A percentile compares a stretch with the other conserved stretches of the same genome.
phyloP scores from a whole-genome alignment of 2,329 filamentous ascomycete genomes.

The Ascocoryne sarcoides region DNA sequence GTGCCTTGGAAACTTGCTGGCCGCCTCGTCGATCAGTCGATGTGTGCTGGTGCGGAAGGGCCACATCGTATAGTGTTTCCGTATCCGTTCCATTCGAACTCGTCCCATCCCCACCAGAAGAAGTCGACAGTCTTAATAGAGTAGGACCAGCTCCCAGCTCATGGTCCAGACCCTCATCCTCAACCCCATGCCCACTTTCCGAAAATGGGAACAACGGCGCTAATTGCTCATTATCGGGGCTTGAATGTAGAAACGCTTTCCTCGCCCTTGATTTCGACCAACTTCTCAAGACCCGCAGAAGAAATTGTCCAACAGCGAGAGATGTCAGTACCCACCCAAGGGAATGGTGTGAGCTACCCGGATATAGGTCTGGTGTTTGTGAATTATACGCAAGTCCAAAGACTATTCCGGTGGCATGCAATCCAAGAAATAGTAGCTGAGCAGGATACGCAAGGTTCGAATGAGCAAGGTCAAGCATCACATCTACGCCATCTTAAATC shows the following conservation, averaged over 20 bases:
- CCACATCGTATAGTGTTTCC: slow-evolving; percentile 41
- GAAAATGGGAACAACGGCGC: slow-evolving; percentile 59
- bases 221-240: too few relatives aligned
- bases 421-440: too few relatives aligned
- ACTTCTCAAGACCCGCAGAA: slow-evolving; percentile 36
- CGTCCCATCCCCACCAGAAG: slow-evolving; percentile 43
- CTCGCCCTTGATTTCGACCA: slow-evolving; percentile 31
- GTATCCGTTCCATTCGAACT: slow-evolving; percentile 32
- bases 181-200: too few relatives aligned
- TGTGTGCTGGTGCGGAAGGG: too few relatives aligned
- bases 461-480: too few relatives aligned
- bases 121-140: slow-evolving; percentile 54
- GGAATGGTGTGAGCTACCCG: slow-evolving; percentile 79
- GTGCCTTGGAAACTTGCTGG: slow-evolving; percentile 45
- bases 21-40: too few relatives aligned
- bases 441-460: too few relatives aligned
- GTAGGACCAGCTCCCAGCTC: slow-evolving; percentile 64
- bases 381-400: too few relatives aligned
- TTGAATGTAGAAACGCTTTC: too few relatives aligned
- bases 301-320: slow-evolving; percentile 59
- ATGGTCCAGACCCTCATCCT: too few relatives aligned
- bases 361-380: slow-evolving; percentile 77
- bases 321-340: slow-evolving; percentile 77
- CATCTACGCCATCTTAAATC: too few relatives aligned
- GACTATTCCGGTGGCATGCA: too few relatives aligned